Conservation (phyloP, 768 basidiomycete genomes). For the Cubamyces lactineus region DNA sequence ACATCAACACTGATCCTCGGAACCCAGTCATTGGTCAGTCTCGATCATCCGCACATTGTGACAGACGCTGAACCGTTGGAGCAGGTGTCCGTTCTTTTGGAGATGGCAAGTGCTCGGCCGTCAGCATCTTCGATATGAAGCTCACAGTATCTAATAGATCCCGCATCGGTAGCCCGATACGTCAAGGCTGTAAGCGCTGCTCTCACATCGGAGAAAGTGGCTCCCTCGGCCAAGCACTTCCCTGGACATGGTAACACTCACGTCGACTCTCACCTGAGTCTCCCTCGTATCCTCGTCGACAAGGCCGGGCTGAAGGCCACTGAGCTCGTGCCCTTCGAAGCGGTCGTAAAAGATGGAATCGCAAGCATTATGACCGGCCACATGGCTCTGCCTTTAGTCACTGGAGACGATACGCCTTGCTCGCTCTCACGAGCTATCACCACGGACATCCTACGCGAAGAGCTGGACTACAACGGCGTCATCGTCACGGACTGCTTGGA, state of each 20-base stretch:
- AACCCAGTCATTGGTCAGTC: constrained; percentile 72
- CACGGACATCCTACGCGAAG: constrained; percentile 52
- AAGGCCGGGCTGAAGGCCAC: constrained; percentile 43
- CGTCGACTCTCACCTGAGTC: constrained; percentile 68
- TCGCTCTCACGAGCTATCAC: constrained; percentile 61
- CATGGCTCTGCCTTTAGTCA: constrained; percentile 66
- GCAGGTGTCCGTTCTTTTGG: constrained; percentile 72
- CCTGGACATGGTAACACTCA: constrained; percentile 77
- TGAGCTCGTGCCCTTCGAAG: constrained; percentile 64
- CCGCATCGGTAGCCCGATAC: constrained; percentile 51
- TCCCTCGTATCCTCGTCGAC: constrained; percentile 62
- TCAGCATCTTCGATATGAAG: not conserved
- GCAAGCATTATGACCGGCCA: constrained; percentile 75
- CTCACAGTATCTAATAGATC: constrained; percentile 44
- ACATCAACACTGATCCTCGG: constrained; percentile 68
- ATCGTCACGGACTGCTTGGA: constrained; percentile 77
- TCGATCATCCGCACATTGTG: not conserved
- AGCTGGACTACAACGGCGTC: constrained; percentile 58
- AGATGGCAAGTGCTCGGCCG: constrained; percentile 49
- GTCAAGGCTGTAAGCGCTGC: constrained; percentile 52
- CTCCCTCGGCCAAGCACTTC: constrained; percentile 71
- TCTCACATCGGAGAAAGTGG: constrained; percentile 51
- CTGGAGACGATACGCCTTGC: constrained; percentile 55
- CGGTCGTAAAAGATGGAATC: constrained; percentile 44
- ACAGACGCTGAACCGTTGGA: not conserved